These are phyloP conservation scores for Rhynchosporium agropyri DNA, from an alignment of 2,329 filamentous ascomycete species.

Conservation along the genomic window DNA sequence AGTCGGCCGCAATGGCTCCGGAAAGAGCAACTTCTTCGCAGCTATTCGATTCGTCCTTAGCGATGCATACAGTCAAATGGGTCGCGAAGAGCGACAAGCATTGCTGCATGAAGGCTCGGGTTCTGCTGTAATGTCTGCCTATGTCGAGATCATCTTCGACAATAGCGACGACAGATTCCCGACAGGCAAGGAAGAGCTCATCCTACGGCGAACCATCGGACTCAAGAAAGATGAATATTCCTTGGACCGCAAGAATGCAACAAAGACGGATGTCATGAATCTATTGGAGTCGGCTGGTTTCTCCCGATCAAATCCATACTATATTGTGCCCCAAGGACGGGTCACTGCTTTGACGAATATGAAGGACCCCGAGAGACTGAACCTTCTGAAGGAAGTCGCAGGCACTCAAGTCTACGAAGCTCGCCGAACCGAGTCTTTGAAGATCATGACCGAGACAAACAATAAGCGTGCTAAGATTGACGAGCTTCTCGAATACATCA, in stretches of 20 bases:
- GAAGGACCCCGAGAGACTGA: slow-evolving; percentile 91
- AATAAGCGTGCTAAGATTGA: slow-evolving; percentile 96
- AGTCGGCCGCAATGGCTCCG: slow-evolving; percentile 97
- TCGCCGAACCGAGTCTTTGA: slow-evolving; percentile 84
- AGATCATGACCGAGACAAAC: slow-evolving; percentile 96
- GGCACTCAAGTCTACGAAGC: slow-evolving; percentile 97
- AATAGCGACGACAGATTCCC: slow-evolving; percentile 96
- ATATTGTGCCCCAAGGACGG: slow-evolving; percentile 96
- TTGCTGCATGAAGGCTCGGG: slow-evolving; percentile 98
- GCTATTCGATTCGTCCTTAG: slow-evolving; percentile 98
- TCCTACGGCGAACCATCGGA: slow-evolving; percentile 90
- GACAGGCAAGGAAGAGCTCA: slow-evolving; percentile 86
- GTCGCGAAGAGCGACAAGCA: slow-evolving; percentile 91
- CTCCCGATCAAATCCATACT: slow-evolving; percentile 96
- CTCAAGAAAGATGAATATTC: slow-evolving; percentile 99
- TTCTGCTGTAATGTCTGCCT: slow-evolving; percentile 98
- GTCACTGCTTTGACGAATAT: slow-evolving; percentile 97
- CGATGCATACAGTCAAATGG: slow-evolving; percentile 96
- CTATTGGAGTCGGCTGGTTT: slow-evolving; percentile 95
- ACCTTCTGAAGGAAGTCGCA: slow-evolving; percentile 94
- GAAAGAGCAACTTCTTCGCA: slow-evolving; percentile 99
- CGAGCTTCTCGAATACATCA: slow-evolving; percentile 87
- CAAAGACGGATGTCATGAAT: slow-evolving; percentile 92
- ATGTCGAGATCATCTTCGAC: slow-evolving; percentile 98
- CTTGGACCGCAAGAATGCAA: slow-evolving; percentile 93